Conservation (phyloP, 2,329 filamentous ascomycete species). For the Diaporthe vaccinii region DNA sequence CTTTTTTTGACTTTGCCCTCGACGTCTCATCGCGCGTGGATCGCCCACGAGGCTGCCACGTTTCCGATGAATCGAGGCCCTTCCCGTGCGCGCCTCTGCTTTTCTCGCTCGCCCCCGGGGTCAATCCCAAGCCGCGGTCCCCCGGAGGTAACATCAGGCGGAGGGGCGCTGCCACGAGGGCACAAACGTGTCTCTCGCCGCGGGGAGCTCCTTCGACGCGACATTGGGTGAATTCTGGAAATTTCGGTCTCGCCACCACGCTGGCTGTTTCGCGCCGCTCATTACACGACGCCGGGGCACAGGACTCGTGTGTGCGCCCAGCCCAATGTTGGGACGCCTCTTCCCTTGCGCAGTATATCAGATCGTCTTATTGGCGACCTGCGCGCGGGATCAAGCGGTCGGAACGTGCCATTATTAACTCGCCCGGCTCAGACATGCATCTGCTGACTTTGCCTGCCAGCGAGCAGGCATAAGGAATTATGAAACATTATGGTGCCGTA, state of each 20-base stretch:
- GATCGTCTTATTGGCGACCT: conserved; percentile 7
- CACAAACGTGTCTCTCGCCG: neutral
- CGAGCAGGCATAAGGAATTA: neutral
- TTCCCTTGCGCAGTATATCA: neutral
- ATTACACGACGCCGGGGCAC: conserved; percentile 17
- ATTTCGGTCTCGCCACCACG: conserved; percentile 2
- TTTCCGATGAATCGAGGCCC: conserved; percentile 30
- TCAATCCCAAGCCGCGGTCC: neutral
- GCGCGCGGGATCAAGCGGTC: conserved; percentile 4
- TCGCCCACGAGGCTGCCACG: conserved; percentile 30
- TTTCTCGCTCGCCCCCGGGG: neutral
- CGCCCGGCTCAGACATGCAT: conserved; percentile 16
- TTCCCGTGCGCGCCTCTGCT: neutral
- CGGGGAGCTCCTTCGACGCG: neutral
- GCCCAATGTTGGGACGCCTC: neutral
- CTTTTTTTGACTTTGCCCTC: conserved; percentile 21
- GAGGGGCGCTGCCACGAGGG: neutral
- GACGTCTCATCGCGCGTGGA: conserved; percentile 31
- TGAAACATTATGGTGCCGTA: conserved; percentile 25
- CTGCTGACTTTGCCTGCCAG: conserved; percentile 12
- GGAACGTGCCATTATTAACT: neutral
- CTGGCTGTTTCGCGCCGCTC: conserved; percentile 1
- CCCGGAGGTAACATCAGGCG: conserved; percentile 14
- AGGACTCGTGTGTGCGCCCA: neutral
- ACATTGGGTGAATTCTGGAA: conserved; percentile 13